phyloP scores from a whole-genome alignment of 805 yeast genomes.

The Cyberlindnera japonica region DNA sequence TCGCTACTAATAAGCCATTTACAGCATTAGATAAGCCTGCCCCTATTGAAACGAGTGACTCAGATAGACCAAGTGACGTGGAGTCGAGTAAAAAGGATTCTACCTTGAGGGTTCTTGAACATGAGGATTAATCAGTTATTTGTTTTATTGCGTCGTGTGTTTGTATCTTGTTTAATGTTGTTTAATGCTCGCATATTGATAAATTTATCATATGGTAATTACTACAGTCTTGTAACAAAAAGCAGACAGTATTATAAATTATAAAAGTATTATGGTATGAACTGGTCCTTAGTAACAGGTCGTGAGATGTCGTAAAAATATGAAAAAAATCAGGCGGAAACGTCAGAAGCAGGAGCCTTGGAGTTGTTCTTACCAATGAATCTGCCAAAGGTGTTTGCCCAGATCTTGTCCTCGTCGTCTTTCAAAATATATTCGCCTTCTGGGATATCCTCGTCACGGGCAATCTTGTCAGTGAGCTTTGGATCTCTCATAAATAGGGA shows the following conservation, averaged over 20 bases:
- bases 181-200: too few species aligned
- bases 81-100: background rate
- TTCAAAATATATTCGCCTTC: conserved; percentile 18
- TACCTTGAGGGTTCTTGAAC: too few species aligned
- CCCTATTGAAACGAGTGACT: background rate
- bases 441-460: conserved; percentile 17
- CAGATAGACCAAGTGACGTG: background rate
- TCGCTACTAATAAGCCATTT: conserved; percentile 24
- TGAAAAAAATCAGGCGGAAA: background rate
- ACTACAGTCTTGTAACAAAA: too few species aligned
- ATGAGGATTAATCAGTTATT: too few species aligned
- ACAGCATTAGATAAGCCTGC: conserved; percentile 31
- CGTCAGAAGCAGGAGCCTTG: background rate
- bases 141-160: too few species aligned
- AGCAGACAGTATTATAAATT: too few species aligned
- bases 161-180: too few species aligned
- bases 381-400: conserved; percentile 5
- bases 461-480: conserved; percentile 32
- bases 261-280: background rate
- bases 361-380: conserved; percentile 3
- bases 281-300: background rate
- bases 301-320: background rate
- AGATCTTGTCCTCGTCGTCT: conserved; percentile 7
- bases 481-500: conserved; percentile 54
- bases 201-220: too few species aligned